Percentiles rank a stretch among this genome's conserved stretches.
Evolutionary conservation across 225 moss, liverwort and hornwort genomes (phyloP).

Genomic region (Rhytidiadelphus loreus): DNA sequence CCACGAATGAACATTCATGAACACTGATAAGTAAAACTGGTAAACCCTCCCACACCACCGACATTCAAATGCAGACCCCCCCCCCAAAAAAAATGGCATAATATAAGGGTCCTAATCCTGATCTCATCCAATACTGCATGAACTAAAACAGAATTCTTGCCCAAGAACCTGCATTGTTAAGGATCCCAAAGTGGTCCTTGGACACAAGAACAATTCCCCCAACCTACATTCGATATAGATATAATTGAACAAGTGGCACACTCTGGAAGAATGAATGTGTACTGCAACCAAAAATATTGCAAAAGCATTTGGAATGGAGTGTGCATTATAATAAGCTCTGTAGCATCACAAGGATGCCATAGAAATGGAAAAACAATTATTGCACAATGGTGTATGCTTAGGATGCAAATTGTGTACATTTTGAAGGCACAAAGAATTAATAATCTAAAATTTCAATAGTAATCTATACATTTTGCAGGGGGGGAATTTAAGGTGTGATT

Average conservation of each 20-base stretch:
- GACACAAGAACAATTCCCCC: background rate
- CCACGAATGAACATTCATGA: background rate
- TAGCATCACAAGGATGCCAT: background rate
- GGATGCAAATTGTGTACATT: background rate
- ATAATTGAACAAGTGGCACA: background rate
- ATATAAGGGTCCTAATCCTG: background rate
- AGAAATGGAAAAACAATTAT: background rate
- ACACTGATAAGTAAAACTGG: background rate
- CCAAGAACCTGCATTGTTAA: background rate
- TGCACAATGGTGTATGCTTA: background rate
- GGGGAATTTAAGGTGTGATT: background rate
- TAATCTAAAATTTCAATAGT: background rate
- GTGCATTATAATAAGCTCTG: too few species aligned
- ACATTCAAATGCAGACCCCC: background rate
- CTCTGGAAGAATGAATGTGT: background rate
- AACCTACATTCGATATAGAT: background rate
- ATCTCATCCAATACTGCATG: too few species aligned
- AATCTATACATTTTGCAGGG: background rate
- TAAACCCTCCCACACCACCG: background rate
- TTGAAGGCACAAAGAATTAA: background rate
- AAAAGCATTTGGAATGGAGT: background rate
- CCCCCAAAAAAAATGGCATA: too few species aligned
- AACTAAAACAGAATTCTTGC: background rate
- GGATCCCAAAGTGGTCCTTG: background rate
- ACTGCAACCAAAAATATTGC: background rate